Evolutionary conservation across 768 basidiomycete species (phyloP).

Genomic region (Sarcodon sp.): DNA sequence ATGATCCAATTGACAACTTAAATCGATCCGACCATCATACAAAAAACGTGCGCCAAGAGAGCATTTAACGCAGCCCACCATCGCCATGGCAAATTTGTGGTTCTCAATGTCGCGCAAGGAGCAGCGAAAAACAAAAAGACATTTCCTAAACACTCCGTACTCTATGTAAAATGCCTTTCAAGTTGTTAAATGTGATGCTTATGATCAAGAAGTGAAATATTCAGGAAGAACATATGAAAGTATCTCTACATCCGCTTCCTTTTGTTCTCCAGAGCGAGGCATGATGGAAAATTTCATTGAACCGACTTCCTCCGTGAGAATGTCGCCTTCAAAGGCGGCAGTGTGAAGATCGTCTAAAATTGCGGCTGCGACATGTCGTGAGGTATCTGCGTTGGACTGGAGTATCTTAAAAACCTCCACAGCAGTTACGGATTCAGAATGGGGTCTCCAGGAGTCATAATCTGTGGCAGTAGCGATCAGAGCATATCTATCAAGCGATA

Average conservation of each 20-base stretch:
- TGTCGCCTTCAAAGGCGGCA: slow-evolving; percentile 35
- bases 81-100: too few species aligned
- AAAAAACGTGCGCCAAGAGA: too few species aligned
- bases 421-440: slow-evolving; percentile 74
- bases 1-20: too few species aligned
- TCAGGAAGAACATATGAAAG: slow-evolving; percentile 67
- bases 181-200: too few species aligned
- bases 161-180: too few species aligned
- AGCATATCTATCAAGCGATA: slow-evolving; percentile 51
- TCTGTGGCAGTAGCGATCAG: slow-evolving; percentile 87
- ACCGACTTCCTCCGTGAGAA: slow-evolving; percentile 61
- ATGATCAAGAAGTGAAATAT: slow-evolving; percentile 35
- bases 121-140: too few species aligned
- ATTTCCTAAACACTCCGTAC: too few species aligned
- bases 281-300: slow-evolving; percentile 83
- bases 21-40: too few species aligned
- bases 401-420: slow-evolving; percentile 88
- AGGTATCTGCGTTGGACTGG: slow-evolving; percentile 74
- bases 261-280: slow-evolving; percentile 45
- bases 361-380: slow-evolving; percentile 58
- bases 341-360: slow-evolving; percentile 61
- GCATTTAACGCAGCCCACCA: too few species aligned
- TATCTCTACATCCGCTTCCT: slow-evolving; percentile 49
- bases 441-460: slow-evolving; percentile 89
- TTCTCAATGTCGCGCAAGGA: too few species aligned